Percentiles rank a stretch among this genome's conserved stretches.
Conservation (phyloP, 305 asterid genomes). For the Coffea humblotiana region DNA sequence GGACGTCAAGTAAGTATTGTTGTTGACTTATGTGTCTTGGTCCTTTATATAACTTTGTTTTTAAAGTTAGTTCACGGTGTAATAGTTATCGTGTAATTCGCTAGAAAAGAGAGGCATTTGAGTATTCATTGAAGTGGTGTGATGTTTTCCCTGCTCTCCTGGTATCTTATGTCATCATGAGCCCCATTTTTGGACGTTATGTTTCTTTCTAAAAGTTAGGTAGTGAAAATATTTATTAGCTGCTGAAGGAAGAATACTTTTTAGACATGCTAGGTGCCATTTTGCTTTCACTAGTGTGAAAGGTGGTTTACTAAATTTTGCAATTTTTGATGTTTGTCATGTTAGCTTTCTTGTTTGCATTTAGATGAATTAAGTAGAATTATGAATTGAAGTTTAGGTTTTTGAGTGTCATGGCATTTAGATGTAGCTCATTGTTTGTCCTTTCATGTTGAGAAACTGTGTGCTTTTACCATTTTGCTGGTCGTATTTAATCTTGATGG, state of each 20-base stretch:
- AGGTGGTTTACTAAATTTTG: neutral
- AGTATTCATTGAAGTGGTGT: neutral
- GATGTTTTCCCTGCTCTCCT: neutral
- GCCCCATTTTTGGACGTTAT: neutral
- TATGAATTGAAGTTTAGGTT: neutral
- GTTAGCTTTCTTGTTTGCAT: neutral
- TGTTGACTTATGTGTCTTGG: conserved; percentile 16
- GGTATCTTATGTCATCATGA: neutral
- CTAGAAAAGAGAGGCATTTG: neutral
- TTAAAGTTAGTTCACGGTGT: neutral
- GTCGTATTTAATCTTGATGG: neutral
- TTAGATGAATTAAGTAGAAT: neutral
- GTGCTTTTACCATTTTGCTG: neutral
- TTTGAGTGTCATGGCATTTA: neutral
- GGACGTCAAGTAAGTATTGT: conserved; percentile 73
- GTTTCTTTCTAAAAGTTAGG: neutral
- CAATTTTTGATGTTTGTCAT: neutral
- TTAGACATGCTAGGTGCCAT: neutral
- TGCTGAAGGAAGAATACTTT: neutral
- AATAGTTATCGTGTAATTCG: neutral
- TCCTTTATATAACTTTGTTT: neutral
- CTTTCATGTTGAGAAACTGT: neutral
- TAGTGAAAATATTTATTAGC: neutral
- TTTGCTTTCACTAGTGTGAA: neutral
- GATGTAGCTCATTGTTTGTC: neutral